Conservation (phyloP, 495 filamentous ascomycete species). For the Apiosordaria backusii region DNA sequence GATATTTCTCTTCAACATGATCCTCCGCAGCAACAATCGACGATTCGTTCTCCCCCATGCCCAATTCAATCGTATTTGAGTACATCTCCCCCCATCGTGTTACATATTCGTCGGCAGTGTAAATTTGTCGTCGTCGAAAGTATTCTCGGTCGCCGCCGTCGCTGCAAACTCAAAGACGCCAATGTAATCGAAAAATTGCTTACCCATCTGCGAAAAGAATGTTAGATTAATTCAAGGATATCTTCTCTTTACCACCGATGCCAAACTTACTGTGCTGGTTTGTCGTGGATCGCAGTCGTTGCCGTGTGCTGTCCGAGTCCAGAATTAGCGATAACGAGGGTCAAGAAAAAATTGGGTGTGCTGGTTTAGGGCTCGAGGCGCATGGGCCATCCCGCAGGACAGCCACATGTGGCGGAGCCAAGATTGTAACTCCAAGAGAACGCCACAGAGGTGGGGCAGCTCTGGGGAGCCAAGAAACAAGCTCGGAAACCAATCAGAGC, state of each 20-base stretch:
- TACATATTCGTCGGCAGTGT: neutral
- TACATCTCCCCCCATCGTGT: neutral
- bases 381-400: slow-evolving; percentile 23
- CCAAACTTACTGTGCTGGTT: slow-evolving; percentile 43
- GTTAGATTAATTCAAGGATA: slow-evolving; percentile 22
- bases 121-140: neutral
- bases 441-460: slow-evolving; percentile 13
- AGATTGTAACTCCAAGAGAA: neutral
- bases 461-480: neutral
- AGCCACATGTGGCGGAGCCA: slow-evolving; percentile 25
- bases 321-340: slow-evolving; percentile 33
- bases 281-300: slow-evolving; percentile 33
- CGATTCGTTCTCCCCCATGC: neutral
- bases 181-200: slow-evolving; percentile 32
- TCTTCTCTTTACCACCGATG: neutral
- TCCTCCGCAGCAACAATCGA: neutral
- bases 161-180: slow-evolving; percentile 13
- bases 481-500: slow-evolving; percentile 3
- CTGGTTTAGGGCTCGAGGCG: slow-evolving; percentile 36
- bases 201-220: slow-evolving; percentile 45
- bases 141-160: slow-evolving; percentile 12
- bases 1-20: neutral
- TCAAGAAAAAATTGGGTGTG: slow-evolving; percentile 34
- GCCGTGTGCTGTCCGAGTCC: slow-evolving; percentile 29
- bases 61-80: neutral